Conservation (phyloP, 2,329 filamentous ascomycete species). For the Colletotrichum caudatum region DNA sequence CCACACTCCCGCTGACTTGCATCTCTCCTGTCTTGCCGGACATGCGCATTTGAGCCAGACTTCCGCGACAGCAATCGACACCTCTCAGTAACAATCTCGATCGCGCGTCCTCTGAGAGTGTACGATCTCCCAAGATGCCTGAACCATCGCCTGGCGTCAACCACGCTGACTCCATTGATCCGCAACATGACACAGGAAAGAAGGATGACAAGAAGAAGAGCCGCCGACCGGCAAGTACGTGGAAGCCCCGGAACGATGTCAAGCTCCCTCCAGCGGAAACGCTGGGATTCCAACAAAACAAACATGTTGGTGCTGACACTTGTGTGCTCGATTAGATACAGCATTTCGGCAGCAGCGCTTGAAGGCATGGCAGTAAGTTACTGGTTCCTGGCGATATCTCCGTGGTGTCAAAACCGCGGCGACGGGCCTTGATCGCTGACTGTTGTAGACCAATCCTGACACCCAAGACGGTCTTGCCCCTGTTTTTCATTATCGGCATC, state of each 20-base stretch:
- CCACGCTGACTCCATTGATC: constrained; percentile 66
- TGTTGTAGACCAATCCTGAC: constrained; percentile 86
- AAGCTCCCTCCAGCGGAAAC: constrained; percentile 26
- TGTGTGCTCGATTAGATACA: constrained; percentile 72
- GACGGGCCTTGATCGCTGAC: constrained; percentile 35
- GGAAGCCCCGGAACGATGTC: constrained; percentile 49
- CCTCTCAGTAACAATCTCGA: constrained; percentile 20
- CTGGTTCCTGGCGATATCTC: constrained; percentile 58
- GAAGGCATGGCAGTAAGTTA: constrained; percentile 96
- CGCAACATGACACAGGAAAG: constrained; percentile 65
- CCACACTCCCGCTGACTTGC: constrained; percentile 39
- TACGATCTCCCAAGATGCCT: constrained; percentile 55
- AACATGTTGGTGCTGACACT: constrained; percentile 27
- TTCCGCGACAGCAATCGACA: constrained; percentile 20
- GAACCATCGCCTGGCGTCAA: constrained; percentile 59
- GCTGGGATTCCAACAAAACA: not conserved
- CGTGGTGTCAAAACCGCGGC: constrained; percentile 2
- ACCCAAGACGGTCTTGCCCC: constrained; percentile 89
- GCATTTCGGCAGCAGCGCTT: constrained; percentile 96
- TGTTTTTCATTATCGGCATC: constrained; percentile 91
- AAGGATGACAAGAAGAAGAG: constrained; percentile 85
- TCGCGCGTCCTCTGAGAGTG: constrained; percentile 34
- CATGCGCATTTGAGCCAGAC: constrained; percentile 13
- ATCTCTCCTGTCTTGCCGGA: constrained; percentile 23
- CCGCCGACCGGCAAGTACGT: constrained; percentile 87